phyloP scores from a whole-genome alignment of 352 stramenopile species.

The Pythium phragmitis region DNA sequence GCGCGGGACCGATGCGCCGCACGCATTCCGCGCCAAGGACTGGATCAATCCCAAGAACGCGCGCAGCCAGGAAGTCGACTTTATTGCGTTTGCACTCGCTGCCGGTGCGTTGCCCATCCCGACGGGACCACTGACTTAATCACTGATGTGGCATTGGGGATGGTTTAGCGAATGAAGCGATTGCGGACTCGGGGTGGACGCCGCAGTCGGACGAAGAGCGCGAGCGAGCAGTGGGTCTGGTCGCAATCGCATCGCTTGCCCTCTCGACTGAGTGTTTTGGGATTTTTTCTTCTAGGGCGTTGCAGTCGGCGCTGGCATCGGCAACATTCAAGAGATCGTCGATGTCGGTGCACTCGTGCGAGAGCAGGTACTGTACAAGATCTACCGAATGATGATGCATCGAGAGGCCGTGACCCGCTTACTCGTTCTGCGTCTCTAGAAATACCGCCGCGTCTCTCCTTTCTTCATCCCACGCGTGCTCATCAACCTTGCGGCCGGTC shows the following conservation, averaged over 20 bases:
- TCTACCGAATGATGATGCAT: background rate
- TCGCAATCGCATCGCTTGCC: background rate
- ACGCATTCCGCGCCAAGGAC: constrained; percentile 63
- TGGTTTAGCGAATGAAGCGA: constrained; percentile 64
- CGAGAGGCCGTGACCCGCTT: background rate
- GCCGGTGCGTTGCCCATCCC: constrained; percentile 43
- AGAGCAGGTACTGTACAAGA: constrained; percentile 44
- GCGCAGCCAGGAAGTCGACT: constrained; percentile 77
- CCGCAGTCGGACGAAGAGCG: constrained; percentile 62
- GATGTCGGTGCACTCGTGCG: constrained; percentile 63
- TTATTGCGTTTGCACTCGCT: constrained; percentile 83
- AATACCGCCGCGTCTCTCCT: constrained; percentile 88
- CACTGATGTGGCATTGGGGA: background rate
- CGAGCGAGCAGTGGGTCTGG: constrained; percentile 48
- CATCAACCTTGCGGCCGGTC: constrained; percentile 91
- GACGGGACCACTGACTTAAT: too few relatives aligned
- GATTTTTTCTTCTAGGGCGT: constrained; percentile 47
- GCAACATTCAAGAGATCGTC: constrained; percentile 86
- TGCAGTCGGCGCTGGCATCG: constrained; percentile 82
- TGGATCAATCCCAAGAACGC: constrained; percentile 69
- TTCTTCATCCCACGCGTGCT: constrained; percentile 95
- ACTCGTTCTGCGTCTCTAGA: constrained; percentile 30
- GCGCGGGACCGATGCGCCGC: constrained; percentile 39
- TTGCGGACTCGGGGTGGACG: constrained; percentile 73
- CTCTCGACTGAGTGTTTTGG: background rate